Percentiles rank a stretch among this genome's conserved stretches.
Evolutionary conservation across 345 rosid genomes (phyloP).

Genomic region (Orychophragmus violaceus): DNA sequence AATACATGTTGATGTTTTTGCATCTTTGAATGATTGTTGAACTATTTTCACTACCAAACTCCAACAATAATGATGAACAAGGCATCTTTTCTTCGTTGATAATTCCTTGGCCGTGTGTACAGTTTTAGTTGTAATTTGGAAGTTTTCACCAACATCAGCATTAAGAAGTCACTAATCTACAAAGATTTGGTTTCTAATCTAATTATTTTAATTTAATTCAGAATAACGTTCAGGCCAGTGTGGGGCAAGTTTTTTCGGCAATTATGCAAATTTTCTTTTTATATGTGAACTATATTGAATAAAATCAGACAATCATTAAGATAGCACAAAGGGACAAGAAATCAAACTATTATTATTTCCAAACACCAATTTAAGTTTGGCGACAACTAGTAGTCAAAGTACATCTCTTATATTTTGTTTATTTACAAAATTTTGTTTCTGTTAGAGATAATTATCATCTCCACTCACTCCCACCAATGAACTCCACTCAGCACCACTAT

Average conservation of each 20-base stretch:
- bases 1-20: not conserved
- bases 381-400: conserved; percentile 16
- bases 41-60: conserved; percentile 2
- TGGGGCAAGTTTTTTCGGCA: conserved; percentile 8
- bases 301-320: conserved; percentile 27
- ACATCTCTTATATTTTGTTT: conserved; percentile 24
- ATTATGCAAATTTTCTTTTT: conserved; percentile 10
- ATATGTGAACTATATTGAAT: conserved; percentile 5
- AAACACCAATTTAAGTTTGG: conserved; percentile 6
- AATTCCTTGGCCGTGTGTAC: conserved; percentile 25
- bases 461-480: no score
- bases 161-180: conserved; percentile 1
- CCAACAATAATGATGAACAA: not conserved
- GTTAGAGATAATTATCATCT: no score
- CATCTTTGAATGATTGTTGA: conserved; percentile 6
- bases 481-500: no score
- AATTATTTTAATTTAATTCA: not conserved
- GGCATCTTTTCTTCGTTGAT: conserved; percentile 19
- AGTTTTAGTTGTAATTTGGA: no score
- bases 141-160: conserved; percentile 14
- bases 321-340: conserved; percentile 21
- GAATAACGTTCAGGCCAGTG: conserved; percentile 14
- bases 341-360: conserved; percentile 20
- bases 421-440: not conserved
- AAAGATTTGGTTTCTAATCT: conserved; percentile 14